Evolutionary conservation across 306 rosid species (phyloP).

Genomic region (Inga laurina): DNA sequence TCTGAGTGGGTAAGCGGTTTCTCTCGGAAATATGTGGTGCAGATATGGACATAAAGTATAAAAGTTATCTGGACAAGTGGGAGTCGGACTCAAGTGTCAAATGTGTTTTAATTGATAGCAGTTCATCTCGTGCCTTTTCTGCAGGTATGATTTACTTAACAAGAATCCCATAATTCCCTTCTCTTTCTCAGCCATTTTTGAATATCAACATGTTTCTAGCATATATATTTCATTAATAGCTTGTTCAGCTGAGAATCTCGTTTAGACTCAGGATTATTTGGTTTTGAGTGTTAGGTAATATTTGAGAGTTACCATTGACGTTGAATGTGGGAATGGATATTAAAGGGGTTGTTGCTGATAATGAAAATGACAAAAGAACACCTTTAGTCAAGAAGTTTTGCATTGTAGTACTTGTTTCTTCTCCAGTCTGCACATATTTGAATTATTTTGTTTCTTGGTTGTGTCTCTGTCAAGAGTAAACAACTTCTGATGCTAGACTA

Average conservation of each 20-base stretch:
- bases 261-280: conserved; percentile 41
- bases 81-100: conserved; percentile 80
- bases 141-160: conserved; percentile 61
- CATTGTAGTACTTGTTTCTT: conserved; percentile 41
- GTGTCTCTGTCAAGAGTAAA: neutral
- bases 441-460: conserved; percentile 32
- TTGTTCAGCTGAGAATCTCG: conserved; percentile 31
- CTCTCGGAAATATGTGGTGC: conserved; percentile 32
- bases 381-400: conserved; percentile 88
- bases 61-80: conserved; percentile 86
- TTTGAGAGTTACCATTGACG: conserved; percentile 67
- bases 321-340: conserved; percentile 94
- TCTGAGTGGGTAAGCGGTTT: neutral
- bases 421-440: conserved; percentile 33
- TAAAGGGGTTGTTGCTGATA: conserved; percentile 98
- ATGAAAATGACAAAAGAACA: conserved; percentile 84
- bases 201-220: conserved; percentile 29
- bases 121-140: conserved; percentile 90
- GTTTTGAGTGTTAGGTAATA: conserved; percentile 52
- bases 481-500: conserved; percentile 29
- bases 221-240: conserved; percentile 5
- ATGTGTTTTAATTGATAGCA: conserved; percentile 87
- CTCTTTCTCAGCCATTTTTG: conserved; percentile 4
- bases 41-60: conserved; percentile 95
- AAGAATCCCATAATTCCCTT: neutral